Evolutionary conservation across 1,284 basidiomycete genomes (phyloP), one percentile per base, ranked within the genome.

Genomic region (Paramarasmius palmivorus): DNA sequence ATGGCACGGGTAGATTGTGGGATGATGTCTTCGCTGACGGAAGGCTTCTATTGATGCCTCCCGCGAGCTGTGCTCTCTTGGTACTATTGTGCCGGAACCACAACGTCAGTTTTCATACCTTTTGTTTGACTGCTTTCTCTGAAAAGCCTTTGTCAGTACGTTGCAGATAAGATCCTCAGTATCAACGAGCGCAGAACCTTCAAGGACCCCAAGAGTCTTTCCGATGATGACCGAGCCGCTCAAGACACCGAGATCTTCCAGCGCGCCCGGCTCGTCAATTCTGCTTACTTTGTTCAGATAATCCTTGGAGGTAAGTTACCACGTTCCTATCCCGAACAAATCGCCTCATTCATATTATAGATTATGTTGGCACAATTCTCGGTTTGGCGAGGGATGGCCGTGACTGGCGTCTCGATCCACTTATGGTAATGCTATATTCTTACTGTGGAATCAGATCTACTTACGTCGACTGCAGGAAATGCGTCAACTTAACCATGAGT

Each of bases 231-330:
- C 34, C 50, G 65, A 19, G 59, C 56, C 29, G 68, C 64, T 0
- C 87, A 90, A 63, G 87, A 88, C 56, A 82, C 89, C 48, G 88
- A 90, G 63, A 79, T 93, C 49, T 93, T 92, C 75, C 76, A 89
- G 53, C 83, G 84, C 20, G 78, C 90, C 7, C 78, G 90, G 35
- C 72, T 90, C 46, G 82, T 93, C 56, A 93, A 93, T 66, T 86
- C 82, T 49, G 87, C 78, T 2, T 84, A 75, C 62, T 91, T 90
- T 65, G 83, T 90, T 77, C 79, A 84, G 55, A 78, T 86, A 49
- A 85, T 90, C 62, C 70, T 88, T 35, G 75, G 76, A 40, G 79
- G 77, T 77, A 57, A 7, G 70, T 59, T 20, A 36, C 15, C 4
- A 17, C 15, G 36, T 50, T 49, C 50, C 44, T 29, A n/a, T 23